phyloP scores from a whole-genome alignment of 192 early-diverging fungal genomes.

The Gamsiella multidivaricata region DNA sequence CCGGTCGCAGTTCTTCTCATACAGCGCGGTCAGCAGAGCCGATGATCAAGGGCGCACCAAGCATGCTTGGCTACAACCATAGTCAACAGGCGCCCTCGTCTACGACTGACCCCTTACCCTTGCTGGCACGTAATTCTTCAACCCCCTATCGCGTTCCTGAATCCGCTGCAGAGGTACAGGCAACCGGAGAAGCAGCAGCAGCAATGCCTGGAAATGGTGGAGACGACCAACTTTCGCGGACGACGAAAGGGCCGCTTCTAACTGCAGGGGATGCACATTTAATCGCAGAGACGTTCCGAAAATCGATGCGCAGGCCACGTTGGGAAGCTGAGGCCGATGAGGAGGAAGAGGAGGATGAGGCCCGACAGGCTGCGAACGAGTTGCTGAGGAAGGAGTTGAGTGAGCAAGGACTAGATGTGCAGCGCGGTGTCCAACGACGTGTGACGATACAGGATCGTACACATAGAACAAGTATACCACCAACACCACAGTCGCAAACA shows the following conservation, averaged over 20 bases:
- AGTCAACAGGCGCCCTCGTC: not conserved
- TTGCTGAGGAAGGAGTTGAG: constrained; percentile 40
- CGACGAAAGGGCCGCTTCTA: constrained; percentile 13
- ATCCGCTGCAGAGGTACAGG: not conserved
- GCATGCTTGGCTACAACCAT: constrained; percentile 17
- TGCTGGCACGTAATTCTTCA: constrained; percentile 25
- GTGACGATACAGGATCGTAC: constrained; percentile 40
- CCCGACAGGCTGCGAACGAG: constrained; percentile 28
- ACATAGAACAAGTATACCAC: not conserved
- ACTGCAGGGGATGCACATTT: constrained; percentile 32
- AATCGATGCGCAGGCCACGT: constrained; percentile 45
- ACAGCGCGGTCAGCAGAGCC: constrained; percentile 43
- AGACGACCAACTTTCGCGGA: not conserved
- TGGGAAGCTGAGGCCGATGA: constrained; percentile 38
- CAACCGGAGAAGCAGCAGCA: not conserved
- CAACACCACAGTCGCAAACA: not conserved
- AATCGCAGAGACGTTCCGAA: constrained; percentile 50
- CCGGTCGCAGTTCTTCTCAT: constrained; percentile 33
- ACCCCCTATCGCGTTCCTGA: not conserved
- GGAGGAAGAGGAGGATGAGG: constrained; percentile 23
- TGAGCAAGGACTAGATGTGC: constrained; percentile 45
- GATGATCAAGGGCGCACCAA: constrained; percentile 27
- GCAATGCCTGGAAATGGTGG: not conserved
- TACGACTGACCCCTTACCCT: constrained; percentile 8
- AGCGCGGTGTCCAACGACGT: constrained; percentile 36